Conservation (phyloP, 148 eudicot genomes). For the Rhododendron henanense region DNA sequence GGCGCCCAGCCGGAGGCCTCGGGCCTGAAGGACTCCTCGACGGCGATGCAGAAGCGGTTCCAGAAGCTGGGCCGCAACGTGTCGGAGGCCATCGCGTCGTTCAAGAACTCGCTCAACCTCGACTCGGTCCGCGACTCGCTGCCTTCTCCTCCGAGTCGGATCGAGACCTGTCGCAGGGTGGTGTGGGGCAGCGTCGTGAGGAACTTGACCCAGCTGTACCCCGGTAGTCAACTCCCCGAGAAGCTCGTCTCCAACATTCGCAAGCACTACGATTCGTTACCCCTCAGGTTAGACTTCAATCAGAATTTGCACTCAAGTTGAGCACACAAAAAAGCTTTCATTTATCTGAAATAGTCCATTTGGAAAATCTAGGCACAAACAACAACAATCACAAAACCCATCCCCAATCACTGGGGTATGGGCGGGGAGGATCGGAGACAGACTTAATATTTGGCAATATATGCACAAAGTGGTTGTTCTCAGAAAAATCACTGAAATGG, state of each 20-base stretch:
- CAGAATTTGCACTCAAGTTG: too few relatives aligned
- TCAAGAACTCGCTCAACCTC: slow-evolving; percentile 73
- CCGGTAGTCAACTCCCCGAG: slow-evolving; percentile 95
- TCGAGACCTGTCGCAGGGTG: slow-evolving; percentile 49
- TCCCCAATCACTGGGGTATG: too few relatives aligned
- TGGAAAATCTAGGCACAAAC: not conserved
- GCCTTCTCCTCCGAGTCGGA: slow-evolving; percentile 21
- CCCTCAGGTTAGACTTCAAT: slow-evolving; percentile 49
- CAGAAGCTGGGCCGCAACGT: slow-evolving; percentile 78
- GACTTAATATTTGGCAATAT: too few relatives aligned
- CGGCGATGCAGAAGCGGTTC: slow-evolving; percentile 67
- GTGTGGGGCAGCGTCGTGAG: slow-evolving; percentile 83
- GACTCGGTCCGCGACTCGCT: slow-evolving; percentile 57
- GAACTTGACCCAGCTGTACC: slow-evolving; percentile 84
- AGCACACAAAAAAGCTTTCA: not conserved
- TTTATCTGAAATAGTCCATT: not conserved
- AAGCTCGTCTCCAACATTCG: slow-evolving; percentile 82
- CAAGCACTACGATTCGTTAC: slow-evolving; percentile 86
- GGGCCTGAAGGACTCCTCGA: slow-evolving; percentile 35
- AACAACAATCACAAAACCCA: too few relatives aligned
- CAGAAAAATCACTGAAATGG: too few relatives aligned
- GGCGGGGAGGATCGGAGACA: too few relatives aligned
- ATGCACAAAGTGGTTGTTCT: too few relatives aligned
- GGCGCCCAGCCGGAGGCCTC: slow-evolving; percentile 22
- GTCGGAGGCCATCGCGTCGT: slow-evolving; percentile 76